These are phyloP conservation scores for Trichoderma sp. DNA, from an alignment of 2,329 filamentous ascomycete species.

Conservation along the genomic window DNA sequence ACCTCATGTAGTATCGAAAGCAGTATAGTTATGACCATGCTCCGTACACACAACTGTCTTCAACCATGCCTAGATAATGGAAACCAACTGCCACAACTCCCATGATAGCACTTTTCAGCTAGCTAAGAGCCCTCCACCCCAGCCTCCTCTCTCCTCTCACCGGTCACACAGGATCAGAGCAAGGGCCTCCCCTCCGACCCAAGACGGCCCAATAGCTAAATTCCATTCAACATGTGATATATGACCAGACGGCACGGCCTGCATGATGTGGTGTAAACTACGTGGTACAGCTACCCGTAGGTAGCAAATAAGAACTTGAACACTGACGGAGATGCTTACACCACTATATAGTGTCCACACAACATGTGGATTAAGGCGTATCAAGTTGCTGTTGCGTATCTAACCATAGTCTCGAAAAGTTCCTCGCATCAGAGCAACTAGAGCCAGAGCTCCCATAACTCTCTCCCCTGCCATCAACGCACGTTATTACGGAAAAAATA, in stretches of 20 bases:
- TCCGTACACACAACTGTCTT: background rate
- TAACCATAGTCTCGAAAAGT: background rate
- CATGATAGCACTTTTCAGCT: background rate
- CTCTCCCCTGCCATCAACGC: background rate
- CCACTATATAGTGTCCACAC: background rate
- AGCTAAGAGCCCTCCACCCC: background rate
- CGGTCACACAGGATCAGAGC: background rate
- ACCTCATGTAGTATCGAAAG: background rate
- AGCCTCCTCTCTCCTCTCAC: slow-evolving; percentile 1
- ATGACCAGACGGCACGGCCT: background rate
- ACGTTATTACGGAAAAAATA: background rate
- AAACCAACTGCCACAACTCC: background rate
- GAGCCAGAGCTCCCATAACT: background rate
- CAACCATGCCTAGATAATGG: background rate
- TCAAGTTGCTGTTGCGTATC: background rate
- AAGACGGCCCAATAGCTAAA: background rate
- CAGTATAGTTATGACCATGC: background rate
- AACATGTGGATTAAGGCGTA: background rate
- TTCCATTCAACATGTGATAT: background rate
- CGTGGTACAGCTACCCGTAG: background rate
- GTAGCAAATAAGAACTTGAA: background rate
- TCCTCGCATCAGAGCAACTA: background rate
- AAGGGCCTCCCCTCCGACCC: background rate
- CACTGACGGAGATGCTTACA: background rate
- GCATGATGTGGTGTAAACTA: background rate